Conservation (phyloP, 306 rosid species). For the Vigna angularis region DNA sequence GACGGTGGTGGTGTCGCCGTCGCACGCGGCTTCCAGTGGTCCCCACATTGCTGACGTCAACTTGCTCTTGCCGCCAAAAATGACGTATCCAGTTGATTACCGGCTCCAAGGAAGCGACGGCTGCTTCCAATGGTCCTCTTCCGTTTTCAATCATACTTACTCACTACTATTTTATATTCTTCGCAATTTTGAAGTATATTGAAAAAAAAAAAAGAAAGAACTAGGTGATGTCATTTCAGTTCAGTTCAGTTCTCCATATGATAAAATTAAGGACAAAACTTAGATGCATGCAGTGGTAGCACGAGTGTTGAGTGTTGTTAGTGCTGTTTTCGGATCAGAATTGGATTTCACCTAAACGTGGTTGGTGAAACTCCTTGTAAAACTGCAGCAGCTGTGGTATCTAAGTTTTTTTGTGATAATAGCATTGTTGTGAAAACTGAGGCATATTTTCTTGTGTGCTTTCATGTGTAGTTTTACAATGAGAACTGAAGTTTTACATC, state of each 20-base stretch:
- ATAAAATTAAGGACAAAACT: not conserved
- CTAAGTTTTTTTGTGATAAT: too few relatives aligned
- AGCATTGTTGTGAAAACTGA: too few relatives aligned
- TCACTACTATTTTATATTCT: not conserved
- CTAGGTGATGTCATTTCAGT: not conserved
- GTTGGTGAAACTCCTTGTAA: too few relatives aligned
- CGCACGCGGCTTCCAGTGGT: slow-evolving; percentile 54
- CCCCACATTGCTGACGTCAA: slow-evolving; percentile 95
- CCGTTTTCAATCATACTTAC: not conserved
- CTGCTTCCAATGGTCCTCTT: slow-evolving; percentile 81
- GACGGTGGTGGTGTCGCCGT: slow-evolving; percentile 41
- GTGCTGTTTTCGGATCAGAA: too few relatives aligned
- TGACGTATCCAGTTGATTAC: slow-evolving; percentile 84
- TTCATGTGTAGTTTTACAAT: too few relatives aligned
- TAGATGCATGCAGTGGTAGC: too few relatives aligned
- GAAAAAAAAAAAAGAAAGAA: not conserved
- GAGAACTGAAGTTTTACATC: too few relatives aligned
- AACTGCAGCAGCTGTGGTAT: too few relatives aligned
- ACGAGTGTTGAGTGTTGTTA: too few relatives aligned
- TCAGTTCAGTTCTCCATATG: not conserved
- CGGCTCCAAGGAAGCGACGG: slow-evolving; percentile 93
- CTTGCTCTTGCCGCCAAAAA: slow-evolving; percentile 80
- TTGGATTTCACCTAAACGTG: too few relatives aligned
- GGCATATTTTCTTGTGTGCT: too few relatives aligned
- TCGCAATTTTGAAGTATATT: not conserved